Conservation (phyloP, 176 grass and related monocot species). For the Rhipidocladum racemiflorum region DNA sequence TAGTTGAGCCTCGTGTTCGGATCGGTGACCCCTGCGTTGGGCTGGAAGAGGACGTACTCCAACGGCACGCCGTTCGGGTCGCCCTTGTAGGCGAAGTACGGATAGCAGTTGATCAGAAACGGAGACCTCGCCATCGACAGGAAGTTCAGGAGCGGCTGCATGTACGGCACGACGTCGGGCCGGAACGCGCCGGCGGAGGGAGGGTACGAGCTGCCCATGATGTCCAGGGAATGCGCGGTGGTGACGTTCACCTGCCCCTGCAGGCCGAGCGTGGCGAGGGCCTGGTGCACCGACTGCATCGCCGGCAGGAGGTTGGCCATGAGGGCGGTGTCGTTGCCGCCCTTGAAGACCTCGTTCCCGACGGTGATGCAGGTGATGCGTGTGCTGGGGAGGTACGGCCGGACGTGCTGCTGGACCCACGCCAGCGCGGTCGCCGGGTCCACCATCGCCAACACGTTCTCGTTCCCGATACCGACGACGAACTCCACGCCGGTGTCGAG, state of each 20-base stretch:
- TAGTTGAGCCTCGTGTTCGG: constrained; percentile 66
- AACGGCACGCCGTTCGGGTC: constrained; percentile 55
- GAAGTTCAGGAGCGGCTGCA: constrained; percentile 71
- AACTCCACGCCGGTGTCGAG: constrained; percentile 68
- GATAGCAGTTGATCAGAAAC: constrained; percentile 90
- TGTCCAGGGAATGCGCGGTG: constrained; percentile 77
- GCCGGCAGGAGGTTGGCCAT: constrained; percentile 63
- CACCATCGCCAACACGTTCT: constrained; percentile 62
- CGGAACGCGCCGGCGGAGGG: constrained; percentile 73
- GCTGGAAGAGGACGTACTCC: constrained; percentile 79
- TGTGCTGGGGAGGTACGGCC: constrained; percentile 52
- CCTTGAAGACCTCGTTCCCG: constrained; percentile 92
- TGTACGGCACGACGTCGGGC: constrained; percentile 47
- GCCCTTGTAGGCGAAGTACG: constrained; percentile 85
- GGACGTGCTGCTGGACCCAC: constrained; percentile 74
- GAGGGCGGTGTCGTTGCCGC: constrained; percentile 66
- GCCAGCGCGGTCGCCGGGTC: constrained; percentile 51
- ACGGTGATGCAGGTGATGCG: constrained; percentile 88
- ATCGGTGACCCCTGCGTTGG: constrained; percentile 64
- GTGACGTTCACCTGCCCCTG: constrained; percentile 65
- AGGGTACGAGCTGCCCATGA: constrained; percentile 75
- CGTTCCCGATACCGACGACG: constrained; percentile 76
- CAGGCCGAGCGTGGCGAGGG: constrained; percentile 48
- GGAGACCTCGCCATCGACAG: constrained; percentile 61
- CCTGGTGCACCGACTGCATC: constrained; percentile 67